Base-by-base conservation (phyloP, 805 yeast genomes). In the Tetrapisispora iriomotensis region DNA sequence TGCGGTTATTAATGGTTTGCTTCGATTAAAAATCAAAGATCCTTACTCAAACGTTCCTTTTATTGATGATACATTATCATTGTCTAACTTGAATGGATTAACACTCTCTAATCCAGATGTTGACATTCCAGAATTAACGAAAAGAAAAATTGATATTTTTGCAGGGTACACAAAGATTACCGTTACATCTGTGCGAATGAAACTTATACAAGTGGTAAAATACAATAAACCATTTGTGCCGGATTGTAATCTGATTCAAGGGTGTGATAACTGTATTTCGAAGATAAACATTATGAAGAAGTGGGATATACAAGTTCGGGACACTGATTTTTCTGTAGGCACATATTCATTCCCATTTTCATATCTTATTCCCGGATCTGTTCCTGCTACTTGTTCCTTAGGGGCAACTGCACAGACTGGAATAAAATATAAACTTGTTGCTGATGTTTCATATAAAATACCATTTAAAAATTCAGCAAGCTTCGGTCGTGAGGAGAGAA, bases 321-420 rank as follows among this genome's bases (percentile, higher is more conserved):
- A 75, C 0, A 68, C 76, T 1, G 66, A 71, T n/a, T 74, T 86
- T 45, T 66, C 78, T 7, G 60, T 66, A 5, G 92, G 90, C 1
- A 66, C 71, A 14, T 95, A 92, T 52, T 86, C 83, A 1, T 92
- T 84, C 58, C 99, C 98, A 1, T 90, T 92, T 56, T 81, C 94
- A 17, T 87, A 86, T 57, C 64, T 92, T 29, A 57, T 92, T 8
- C 94, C 96, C 0, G 98, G 99, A 0, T 68, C 82, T 19, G 60
- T 87, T 23, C 96, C 97, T 0, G 85, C 95, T 1, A 74, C 94
- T 1, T 60, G 78, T 25, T 51, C 62, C 8, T 56, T 83, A 14
- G 87, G 94, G 4, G 53, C 74, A 0, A 65, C 64, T 37, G 60
- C 71, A 2, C 53, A 62, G 17, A 66, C 79, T 0, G 64, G 71